Conservation (phyloP, 208 protist species). For the Borovskyia barvae region DNA sequence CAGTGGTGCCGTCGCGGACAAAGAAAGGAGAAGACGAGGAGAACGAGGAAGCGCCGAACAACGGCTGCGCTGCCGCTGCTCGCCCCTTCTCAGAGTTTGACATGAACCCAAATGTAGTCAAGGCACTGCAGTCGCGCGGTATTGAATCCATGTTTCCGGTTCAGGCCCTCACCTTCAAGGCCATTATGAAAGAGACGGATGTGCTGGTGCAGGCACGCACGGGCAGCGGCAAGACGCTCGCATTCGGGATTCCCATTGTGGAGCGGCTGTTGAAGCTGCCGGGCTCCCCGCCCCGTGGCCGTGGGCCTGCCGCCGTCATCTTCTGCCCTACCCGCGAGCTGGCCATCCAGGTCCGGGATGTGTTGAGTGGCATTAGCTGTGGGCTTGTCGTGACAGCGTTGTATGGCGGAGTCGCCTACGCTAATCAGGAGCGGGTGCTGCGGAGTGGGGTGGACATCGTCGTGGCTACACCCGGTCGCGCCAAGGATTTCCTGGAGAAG, state of each 20-base stretch:
- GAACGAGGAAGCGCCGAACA: constrained; percentile 56
- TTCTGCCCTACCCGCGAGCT: constrained; percentile 99
- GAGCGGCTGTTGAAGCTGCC: constrained; percentile 61
- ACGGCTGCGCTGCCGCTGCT: constrained; percentile 53
- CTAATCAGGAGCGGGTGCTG: constrained; percentile 90
- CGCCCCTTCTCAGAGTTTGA: constrained; percentile 85
- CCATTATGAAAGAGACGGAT: constrained; percentile 90
- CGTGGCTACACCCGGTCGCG: constrained; percentile 97
- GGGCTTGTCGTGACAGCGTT: constrained; percentile 92
- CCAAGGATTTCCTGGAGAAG: constrained; percentile 99
- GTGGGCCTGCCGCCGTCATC: constrained; percentile 90
- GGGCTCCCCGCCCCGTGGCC: constrained; percentile 35
- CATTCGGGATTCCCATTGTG: constrained; percentile 91
- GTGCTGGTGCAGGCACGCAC: constrained; percentile 91
- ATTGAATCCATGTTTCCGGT: constrained; percentile 92
- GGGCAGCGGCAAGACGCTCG: constrained; percentile 95
- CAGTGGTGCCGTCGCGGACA: neutral
- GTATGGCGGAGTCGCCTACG: constrained; percentile 94
- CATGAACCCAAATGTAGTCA: constrained; percentile 62
- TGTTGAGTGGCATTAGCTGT: constrained; percentile 77
- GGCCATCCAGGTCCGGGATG: constrained; percentile 97
- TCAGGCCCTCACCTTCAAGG: constrained; percentile 91
- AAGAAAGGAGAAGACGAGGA: too few species aligned
- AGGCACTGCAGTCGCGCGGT: constrained; percentile 68
- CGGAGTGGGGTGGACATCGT: constrained; percentile 98